Conservation (phyloP, 495 filamentous ascomycete genomes). For the Neurospora hispaniola region DNA sequence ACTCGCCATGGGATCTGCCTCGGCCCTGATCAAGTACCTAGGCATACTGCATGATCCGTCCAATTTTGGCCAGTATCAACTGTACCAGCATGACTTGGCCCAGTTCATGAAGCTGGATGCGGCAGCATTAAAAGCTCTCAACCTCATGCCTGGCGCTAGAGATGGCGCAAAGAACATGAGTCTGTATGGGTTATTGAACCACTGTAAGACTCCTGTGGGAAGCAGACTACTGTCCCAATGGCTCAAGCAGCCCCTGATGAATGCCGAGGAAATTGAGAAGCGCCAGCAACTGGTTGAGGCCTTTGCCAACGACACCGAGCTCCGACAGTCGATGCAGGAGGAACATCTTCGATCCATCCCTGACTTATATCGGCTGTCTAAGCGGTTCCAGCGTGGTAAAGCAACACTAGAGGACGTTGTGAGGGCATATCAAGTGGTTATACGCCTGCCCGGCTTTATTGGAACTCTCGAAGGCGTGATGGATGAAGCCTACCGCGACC, state of each 20-base stretch:
- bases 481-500: slow-evolving; percentile 86
- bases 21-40: slow-evolving; percentile 93
- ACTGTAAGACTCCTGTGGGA: slow-evolving; percentile 93
- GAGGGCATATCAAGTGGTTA: slow-evolving; percentile 85
- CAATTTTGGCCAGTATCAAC: slow-evolving; percentile 92
- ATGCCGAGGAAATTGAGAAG: slow-evolving; percentile 75
- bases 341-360: slow-evolving; percentile 90
- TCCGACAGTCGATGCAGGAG: slow-evolving; percentile 96
- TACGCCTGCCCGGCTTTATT: slow-evolving; percentile 83
- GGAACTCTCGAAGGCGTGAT: slow-evolving; percentile 83
- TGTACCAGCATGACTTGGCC: slow-evolving; percentile 93
- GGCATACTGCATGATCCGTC: slow-evolving; percentile 78
- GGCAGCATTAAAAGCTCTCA: slow-evolving; percentile 84
- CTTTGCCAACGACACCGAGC: slow-evolving; percentile 85
- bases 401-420: slow-evolving; percentile 95
- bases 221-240: slow-evolving; percentile 88
- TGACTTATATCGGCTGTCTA: slow-evolving; percentile 85
- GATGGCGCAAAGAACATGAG: slow-evolving; percentile 98
- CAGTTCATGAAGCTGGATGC: slow-evolving; percentile 99
- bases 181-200: slow-evolving; percentile 85
- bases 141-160: slow-evolving; percentile 90
- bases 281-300: slow-evolving; percentile 92
- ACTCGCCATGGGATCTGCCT: slow-evolving; percentile 90
- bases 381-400: slow-evolving; percentile 84
- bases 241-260: slow-evolving; percentile 98